Percentiles rank a stretch among this genome's conserved stretches.
Conservation (phyloP, 148 eudicot species). For the Amaranthus hypochondriacus region DNA sequence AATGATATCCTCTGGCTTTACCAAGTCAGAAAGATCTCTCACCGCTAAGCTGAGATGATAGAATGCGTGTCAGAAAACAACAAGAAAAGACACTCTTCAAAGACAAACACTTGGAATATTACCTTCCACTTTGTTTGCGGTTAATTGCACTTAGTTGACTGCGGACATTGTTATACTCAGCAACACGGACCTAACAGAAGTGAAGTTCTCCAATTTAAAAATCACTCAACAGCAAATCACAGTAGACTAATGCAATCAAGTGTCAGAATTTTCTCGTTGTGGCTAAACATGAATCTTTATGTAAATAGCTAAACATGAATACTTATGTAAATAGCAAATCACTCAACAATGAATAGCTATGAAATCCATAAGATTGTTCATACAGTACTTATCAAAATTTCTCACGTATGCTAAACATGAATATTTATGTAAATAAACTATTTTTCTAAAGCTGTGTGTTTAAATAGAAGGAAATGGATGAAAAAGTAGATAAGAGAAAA, state of each 20-base stretch:
- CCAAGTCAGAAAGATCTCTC: constrained; percentile 85
- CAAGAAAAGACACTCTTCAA: constrained; percentile 4
- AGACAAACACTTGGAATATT: constrained; percentile 14
- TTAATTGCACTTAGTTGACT: constrained; percentile 96
- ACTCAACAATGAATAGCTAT: neutral
- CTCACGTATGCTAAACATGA: no score
- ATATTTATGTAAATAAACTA: no score
- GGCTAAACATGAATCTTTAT: neutral
- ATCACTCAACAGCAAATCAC: neutral
- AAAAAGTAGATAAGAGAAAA: no score
- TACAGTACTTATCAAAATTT: neutral
- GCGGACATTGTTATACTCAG: constrained; percentile 92
- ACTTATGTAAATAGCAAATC: neutral
- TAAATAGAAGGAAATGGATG: no score
- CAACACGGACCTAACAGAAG: constrained; percentile 71
- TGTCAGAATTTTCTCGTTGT: neutral
- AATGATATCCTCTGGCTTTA: constrained; percentile 79
- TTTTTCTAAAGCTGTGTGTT: no score
- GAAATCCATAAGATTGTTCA: neutral
- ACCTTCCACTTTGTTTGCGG: constrained; percentile 98
- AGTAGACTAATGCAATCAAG: neutral
- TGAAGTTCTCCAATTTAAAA: neutral
- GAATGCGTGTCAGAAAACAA: constrained; percentile 23
- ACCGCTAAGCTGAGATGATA: constrained; percentile 79
- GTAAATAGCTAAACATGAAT: neutral